A percentile compares a stretch with the other conserved stretches of the same genome.
Conservation (phyloP, 176 grass and related monocot genomes). For the Aegilops tauschii region DNA sequence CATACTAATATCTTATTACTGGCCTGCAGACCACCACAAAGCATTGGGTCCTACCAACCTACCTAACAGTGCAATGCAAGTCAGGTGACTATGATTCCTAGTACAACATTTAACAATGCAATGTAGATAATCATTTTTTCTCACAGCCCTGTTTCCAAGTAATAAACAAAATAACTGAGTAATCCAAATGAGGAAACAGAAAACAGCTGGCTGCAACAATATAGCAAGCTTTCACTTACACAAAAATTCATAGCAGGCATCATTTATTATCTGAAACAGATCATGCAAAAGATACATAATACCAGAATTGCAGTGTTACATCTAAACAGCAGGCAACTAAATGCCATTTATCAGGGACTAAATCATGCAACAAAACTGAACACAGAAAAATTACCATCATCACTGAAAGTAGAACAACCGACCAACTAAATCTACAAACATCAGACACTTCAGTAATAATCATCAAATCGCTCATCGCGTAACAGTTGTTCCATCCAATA, state of each 20-base stretch:
- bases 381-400: no score
- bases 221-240: neutral
- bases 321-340: neutral
- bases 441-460: neutral
- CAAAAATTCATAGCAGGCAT: neutral
- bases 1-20: neutral
- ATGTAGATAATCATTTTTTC: neutral
- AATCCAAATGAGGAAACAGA: neutral
- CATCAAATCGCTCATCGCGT: neutral
- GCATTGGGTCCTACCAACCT: no score
- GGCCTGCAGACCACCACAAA: neutral
- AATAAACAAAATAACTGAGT: neutral
- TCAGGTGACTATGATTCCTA: neutral
- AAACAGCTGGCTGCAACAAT: neutral
- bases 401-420: neutral
- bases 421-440: neutral
- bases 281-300: neutral
- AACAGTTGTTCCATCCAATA: neutral
- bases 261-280: neutral
- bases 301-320: neutral
- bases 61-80: no score
- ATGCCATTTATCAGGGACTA: no score
- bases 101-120: neutral
- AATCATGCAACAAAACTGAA: no score
- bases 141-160: neutral